These are phyloP conservation scores for Helichrysum umbraculigerum DNA, from an alignment of 129 eudicot species.

Conservation along the genomic window DNA sequence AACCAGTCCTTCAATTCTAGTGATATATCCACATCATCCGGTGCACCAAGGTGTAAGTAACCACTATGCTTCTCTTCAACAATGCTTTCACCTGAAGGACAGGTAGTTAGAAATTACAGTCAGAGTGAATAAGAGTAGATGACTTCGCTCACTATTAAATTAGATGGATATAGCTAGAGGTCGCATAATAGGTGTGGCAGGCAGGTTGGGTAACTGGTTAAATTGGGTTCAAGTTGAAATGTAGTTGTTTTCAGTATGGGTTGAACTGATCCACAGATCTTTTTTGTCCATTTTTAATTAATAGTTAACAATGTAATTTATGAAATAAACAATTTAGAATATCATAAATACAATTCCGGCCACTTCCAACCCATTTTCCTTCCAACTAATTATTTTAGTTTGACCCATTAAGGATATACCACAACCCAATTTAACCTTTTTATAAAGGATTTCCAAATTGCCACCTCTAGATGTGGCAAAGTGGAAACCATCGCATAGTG, in stretches of 20 bases:
- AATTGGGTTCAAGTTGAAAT: neutral
- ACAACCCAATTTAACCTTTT: neutral
- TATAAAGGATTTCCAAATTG: neutral
- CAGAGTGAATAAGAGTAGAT: slow-evolving; percentile 3
- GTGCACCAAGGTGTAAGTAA: slow-evolving; percentile 64
- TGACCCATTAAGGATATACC: neutral
- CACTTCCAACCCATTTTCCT: slow-evolving; percentile 12
- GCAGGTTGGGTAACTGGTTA: slow-evolving; percentile 4
- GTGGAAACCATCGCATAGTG: slow-evolving; percentile 15
- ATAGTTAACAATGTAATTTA: neutral
- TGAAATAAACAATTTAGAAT: neutral
- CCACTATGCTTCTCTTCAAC: slow-evolving; percentile 46
- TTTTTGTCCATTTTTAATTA: neutral
- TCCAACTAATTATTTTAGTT: neutral
- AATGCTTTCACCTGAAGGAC: slow-evolving; percentile 48
- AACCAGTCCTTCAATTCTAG: slow-evolving; percentile 82
- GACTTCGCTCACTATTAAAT: slow-evolving; percentile 6
- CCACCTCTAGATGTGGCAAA: neutral
- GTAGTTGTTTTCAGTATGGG: neutral
- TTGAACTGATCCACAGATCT: neutral
- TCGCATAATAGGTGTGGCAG: slow-evolving; percentile 8
- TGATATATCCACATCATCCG: slow-evolving; percentile 87
- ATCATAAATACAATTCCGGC: neutral
- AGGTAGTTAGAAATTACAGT: slow-evolving; percentile 1
- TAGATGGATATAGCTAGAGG: slow-evolving; percentile 17